Evolutionary conservation across 2,329 filamentous ascomycete species (phyloP), one percentile per base, ranked within the genome.

Genomic region (Mollisiaceae sp.): DNA sequence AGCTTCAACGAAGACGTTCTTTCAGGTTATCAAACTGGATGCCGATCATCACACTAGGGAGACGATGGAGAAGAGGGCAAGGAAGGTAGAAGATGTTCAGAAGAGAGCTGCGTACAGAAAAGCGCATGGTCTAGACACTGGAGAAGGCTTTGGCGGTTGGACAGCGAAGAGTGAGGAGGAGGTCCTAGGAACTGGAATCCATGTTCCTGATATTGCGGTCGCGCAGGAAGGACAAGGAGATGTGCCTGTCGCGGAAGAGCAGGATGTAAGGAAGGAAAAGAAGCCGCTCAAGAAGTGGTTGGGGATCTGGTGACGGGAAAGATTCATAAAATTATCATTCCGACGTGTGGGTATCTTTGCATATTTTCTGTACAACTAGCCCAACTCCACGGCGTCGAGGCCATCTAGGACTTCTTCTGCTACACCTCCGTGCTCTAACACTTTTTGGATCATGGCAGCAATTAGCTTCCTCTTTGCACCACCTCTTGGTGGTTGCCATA

Each of bases 71-170:
- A 88, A 88, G 80, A 86, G 94, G 63, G 86, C 87, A 74, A 85
- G 85, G 75, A 89, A 88, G 71, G 84, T 93, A 63, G 93, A 97
- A 71, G 95, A 99, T 80, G 90, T 95, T 35, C 86, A 90, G 77
- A 97, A 97, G 86, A 86, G 94, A 73, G 86, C 86, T 67, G 89
- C 91, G 78, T 99, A 93, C 79, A 88, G 94, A 74, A 89, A 92
- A 79, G 92, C 91, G 67, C 93, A 97, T 82, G 93, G 93, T 11
- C 78, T 97, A 74, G 90, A 93, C 77, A 81, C 85, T 72, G 82
- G 84, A 73, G 81, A 85, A 60, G 83, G 83, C 38, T 82, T 89
- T 72, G 82, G 81, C 8, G 80, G 81, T 2, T 82, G 82, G 81
- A 79, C 76, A 14, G 77, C 79, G 69, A 81, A 70, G 75, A 75